Evolutionary conservation across 495 filamentous ascomycete genomes (phyloP).

Genomic region (Tuber calosporum): DNA sequence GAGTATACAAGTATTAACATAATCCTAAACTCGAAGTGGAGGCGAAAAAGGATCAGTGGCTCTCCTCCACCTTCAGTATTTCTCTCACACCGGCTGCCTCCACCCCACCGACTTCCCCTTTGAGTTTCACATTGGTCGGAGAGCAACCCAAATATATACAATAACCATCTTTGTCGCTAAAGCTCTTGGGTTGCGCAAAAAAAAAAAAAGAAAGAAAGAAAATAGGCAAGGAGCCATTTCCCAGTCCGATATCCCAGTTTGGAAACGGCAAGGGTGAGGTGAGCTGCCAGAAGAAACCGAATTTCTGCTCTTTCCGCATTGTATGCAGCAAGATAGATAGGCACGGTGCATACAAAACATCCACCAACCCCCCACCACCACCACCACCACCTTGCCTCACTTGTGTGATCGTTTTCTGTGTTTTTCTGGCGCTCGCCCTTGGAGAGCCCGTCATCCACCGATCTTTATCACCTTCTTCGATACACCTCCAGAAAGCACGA

Average conservation of each 20-base stretch:
- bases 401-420: background rate
- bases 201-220: no score
- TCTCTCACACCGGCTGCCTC: constrained; percentile 17
- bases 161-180: constrained; percentile 18
- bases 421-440: background rate
- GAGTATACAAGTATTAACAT: background rate
- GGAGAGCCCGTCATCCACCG: background rate
- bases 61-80: background rate
- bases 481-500: background rate
- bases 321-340: background rate
- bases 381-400: constrained; percentile 1
- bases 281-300: background rate
- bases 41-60: background rate
- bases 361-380: background rate
- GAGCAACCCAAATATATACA: constrained; percentile 36
- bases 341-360: background rate
- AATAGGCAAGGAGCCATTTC: constrained; percentile 26
- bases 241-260: constrained; percentile 23
- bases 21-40: background rate
- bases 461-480: background rate
- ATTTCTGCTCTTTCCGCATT: background rate
- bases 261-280: constrained; percentile 9
- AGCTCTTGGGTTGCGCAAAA: constrained; percentile 33
- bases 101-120: constrained; percentile 31
- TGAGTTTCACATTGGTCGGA: constrained; percentile 37